Percentiles rank a stretch among this genome's conserved stretches.
Conservation (phyloP, 805 yeast species). For the Komagataella pastoris region DNA sequence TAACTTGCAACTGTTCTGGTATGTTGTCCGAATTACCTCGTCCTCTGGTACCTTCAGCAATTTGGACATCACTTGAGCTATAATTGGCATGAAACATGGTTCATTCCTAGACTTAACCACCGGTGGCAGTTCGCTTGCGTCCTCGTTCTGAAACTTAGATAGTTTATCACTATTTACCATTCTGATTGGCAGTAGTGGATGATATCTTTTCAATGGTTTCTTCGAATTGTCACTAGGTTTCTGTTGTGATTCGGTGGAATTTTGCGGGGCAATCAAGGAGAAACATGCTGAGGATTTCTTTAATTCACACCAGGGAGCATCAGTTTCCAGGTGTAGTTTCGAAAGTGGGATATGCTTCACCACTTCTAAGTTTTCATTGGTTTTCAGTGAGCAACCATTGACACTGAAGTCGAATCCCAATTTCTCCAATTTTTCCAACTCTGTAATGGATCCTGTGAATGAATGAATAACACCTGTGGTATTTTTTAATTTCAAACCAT, state of each 20-base stretch:
- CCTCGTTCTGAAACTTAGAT: slow-evolving; percentile 13
- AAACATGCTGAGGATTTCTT: slow-evolving; percentile 68
- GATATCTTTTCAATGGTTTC: slow-evolving; percentile 18
- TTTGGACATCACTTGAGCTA: slow-evolving; percentile 56
- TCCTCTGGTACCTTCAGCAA: slow-evolving; percentile 28
- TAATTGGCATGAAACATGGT: slow-evolving; percentile 75
- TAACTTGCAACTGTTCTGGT: slow-evolving; percentile 33
- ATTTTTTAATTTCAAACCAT: slow-evolving; percentile 15
- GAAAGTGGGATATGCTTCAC: slow-evolving; percentile 57
- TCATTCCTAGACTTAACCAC: slow-evolving; percentile 81
- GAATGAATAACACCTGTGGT: slow-evolving; percentile 83
- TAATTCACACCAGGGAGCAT: slow-evolving; percentile 98
- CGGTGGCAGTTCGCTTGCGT: slow-evolving; percentile 22
- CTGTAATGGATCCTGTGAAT: slow-evolving; percentile 72
- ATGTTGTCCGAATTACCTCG: slow-evolving; percentile 33
- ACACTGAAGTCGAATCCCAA: slow-evolving; percentile 65
- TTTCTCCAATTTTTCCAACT: slow-evolving; percentile 40
- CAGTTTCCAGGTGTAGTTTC: slow-evolving; percentile 75
- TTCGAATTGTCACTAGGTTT: slow-evolving; percentile 6
- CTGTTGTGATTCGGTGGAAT: slow-evolving; percentile 41
- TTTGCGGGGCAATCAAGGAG: slow-evolving; percentile 19
- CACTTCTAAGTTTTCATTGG: slow-evolving; percentile 58
- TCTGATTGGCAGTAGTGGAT: slow-evolving; percentile 47
- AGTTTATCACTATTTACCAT: slow-evolving; percentile 45
- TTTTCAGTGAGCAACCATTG: slow-evolving; percentile 87